Base-by-base conservation (phyloP, 352 stramenopile species). In the Pythium brassicae region DNA sequence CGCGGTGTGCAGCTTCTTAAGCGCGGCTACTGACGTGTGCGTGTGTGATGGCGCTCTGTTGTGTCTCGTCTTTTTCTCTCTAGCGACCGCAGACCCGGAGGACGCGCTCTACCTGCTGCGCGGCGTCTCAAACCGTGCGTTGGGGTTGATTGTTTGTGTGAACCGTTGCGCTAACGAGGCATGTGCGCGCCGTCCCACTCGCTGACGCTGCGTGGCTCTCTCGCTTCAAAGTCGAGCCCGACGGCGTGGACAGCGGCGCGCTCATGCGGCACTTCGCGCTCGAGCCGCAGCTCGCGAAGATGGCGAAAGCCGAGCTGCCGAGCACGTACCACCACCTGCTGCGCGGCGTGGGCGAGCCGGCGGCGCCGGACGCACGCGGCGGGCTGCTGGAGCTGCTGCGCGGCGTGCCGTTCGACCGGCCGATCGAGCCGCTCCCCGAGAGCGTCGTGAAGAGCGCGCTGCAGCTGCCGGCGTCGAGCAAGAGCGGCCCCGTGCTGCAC, bases 341-440 rank as follows among this genome's bases (percentile, higher is more conserved):
- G 22, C 80, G 80, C 9, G 81, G 81, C 34, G 73, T 92, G 15
- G 78, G 80, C 32, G 73, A 85, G 49, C 68, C 65, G 35, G 61
- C 61, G 29, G 56, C 68, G 27, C 57, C 57, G 25, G 72, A 83
- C 37, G 67, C 75, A 17, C 83, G 82, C 43, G 73, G 82, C 5
- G 72, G 86, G 34, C 70, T 93, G 9, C 23, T 90, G 17, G 63
- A 65, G 2, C 66, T 92, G 39, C 52, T 92, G 15, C 66, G 91
- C 23, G 81, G 82, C 23, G 78, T 89, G 3, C 81, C 83, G 2
- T 93, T 93, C 32, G 83, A 91, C 50, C 77, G 83, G 6, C 83
- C 83, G 2, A 90, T 93, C 50, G 81, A 93, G 53, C 75, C 73
- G 20, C 60, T 93, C 19, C 71, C 83, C 2, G 78, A 91, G 57